phyloP scores from a whole-genome alignment of 75 land plant species.

The Sequoiadendron giganteum region DNA sequence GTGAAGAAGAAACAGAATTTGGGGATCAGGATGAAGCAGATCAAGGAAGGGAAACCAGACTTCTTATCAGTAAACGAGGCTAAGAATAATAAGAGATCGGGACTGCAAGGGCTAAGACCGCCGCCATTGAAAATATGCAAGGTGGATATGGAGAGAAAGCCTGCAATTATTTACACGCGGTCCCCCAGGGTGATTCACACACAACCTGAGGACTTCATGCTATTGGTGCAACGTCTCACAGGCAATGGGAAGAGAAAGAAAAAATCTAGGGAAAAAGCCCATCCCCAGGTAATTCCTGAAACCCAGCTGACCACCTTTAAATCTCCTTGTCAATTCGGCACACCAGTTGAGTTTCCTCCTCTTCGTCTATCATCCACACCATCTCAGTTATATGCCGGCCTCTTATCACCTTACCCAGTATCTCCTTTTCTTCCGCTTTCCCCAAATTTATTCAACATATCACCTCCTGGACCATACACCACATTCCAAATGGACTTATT shows the following conservation, averaged over 20 bases:
- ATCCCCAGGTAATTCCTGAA: background rate
- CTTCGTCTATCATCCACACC: background rate
- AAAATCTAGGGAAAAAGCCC: background rate
- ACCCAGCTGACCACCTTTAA: background rate
- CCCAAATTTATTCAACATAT: background rate
- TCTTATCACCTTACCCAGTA: background rate
- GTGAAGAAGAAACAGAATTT: too few species aligned
- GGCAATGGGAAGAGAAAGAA: conserved; percentile 10
- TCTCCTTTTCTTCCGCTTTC: background rate
- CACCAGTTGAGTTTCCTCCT: background rate
- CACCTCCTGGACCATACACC: background rate
- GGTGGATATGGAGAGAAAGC: background rate
- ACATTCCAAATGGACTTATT: background rate
- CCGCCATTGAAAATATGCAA: conserved; percentile 19
- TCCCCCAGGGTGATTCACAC: conserved; percentile 43
- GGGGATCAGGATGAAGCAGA: too few species aligned
- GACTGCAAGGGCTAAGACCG: conserved; percentile 1
- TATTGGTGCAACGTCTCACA: conserved; percentile 39
- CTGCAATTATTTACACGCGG: conserved; percentile 45
- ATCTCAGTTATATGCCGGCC: background rate
- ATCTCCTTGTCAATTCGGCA: too few species aligned
- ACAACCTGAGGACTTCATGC: conserved; percentile 31
- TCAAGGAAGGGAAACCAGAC: too few species aligned
- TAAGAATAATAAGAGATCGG: background rate
- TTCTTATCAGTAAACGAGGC: too few species aligned